Conservation (phyloP, 2,329 filamentous ascomycete species). For the Clonostachys solani region DNA sequence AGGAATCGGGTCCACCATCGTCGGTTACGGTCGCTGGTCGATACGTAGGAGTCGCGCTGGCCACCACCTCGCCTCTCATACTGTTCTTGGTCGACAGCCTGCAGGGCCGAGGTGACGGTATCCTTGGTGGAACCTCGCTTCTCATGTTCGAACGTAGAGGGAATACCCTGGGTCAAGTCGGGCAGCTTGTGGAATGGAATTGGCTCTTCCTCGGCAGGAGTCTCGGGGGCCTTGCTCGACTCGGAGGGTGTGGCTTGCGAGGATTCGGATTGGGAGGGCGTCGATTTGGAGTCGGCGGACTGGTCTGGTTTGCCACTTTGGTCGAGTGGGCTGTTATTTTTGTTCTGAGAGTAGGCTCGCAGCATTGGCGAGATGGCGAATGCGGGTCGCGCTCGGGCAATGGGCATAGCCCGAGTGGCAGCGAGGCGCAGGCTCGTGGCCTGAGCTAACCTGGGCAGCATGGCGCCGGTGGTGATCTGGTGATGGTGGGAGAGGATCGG, state of each 20-base stretch:
- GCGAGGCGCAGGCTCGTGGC: slow-evolving; percentile 24
- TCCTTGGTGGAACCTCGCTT: slow-evolving; percentile 1
- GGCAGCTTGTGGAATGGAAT: slow-evolving; percentile 68
- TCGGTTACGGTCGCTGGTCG: slow-evolving; percentile 81
- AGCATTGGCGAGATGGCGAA: slow-evolving; percentile 16
- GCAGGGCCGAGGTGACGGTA: slow-evolving; percentile 14
- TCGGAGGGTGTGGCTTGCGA: slow-evolving; percentile 12
- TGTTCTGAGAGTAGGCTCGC: slow-evolving; percentile 19
- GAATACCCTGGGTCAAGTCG: slow-evolving; percentile 90
- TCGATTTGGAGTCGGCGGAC: background rate
- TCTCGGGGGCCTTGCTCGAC: slow-evolving; percentile 3
- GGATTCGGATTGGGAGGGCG: slow-evolving; percentile 1
- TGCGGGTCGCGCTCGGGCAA: slow-evolving; percentile 9
- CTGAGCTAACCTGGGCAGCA: slow-evolving; percentile 29
- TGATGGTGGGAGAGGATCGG: no score
- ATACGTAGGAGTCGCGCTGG: slow-evolving; percentile 75
- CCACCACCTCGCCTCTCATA: slow-evolving; percentile 20
- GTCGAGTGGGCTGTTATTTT: background rate
- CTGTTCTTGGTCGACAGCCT: slow-evolving; percentile 29
- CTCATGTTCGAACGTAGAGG: slow-evolving; percentile 83
- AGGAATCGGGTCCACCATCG: slow-evolving; percentile 72
- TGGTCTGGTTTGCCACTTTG: no score
- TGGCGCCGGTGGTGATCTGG: slow-evolving; percentile 15
- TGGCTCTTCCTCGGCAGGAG: slow-evolving; percentile 26
- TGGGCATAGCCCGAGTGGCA: background rate